Evolutionary conservation across 176 grass and related monocot species (phyloP), one percentile per base, ranked within the genome.

Genomic region (Typha latifolia): DNA sequence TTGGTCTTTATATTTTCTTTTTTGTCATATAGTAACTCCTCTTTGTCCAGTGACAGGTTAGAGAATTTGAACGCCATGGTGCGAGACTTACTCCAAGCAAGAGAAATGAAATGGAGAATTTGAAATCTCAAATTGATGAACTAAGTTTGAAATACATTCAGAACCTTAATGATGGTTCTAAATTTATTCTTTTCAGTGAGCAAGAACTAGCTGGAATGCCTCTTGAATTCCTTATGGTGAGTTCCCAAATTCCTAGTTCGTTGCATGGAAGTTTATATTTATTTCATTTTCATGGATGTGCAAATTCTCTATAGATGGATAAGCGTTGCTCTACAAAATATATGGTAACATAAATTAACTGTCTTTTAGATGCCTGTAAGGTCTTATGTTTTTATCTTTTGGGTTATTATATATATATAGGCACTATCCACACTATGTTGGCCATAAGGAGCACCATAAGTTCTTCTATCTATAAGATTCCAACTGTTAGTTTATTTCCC

Each of bases 41-140:
- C 55, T 78, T 62, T 23, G 84, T 76, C 62, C 84, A 75, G 19
- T 92, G 66, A 78, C 85, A 97, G 94, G 85, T 92, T 75, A 86
- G 79, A 75, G 94, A 97, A 75, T 91, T 89, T 77, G 94, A 97
- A 72, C 83, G 83, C 18, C 84, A 81, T 76, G 94, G 94, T 70
- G 86, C 70, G 50, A 89, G 79, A 62, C 67, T 97, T 77, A 80
- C 75, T 62, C 76, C 76, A 64, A 84, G 70, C 75, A 92, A 92
- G 76, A 97, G 66, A 82, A 80, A 78, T 21, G 88, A 97, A 80
- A 73, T 92, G 83, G 89, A 92, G 67, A 92, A 72, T 49, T 70
- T 97, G 71, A 82, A 72, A 75, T 89, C 68, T 80, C 81, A 61
- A 53, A 87, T 97, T 23, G 78, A 87, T 73, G 85, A 76, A 67